Conservation (phyloP, 2,329 filamentous ascomycete genomes). For the Phoma herbarum region DNA sequence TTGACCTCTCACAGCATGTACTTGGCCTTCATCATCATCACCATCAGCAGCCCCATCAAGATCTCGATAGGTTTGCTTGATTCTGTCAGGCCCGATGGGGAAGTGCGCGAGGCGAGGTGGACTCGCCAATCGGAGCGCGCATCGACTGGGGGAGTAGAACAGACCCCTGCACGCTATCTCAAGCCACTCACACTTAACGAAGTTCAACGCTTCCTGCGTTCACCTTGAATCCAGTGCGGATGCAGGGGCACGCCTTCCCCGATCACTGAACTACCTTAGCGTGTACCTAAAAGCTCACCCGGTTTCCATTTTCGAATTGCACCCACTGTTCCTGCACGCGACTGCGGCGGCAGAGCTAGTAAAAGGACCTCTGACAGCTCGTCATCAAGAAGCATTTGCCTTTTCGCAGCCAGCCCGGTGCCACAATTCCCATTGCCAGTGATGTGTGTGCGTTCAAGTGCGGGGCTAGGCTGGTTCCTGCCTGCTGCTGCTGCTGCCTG, state of each 20-base stretch:
- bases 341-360: constrained; percentile 49
- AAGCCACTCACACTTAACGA: constrained; percentile 41
- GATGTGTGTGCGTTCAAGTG: constrained; percentile 28
- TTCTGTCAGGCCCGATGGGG: constrained; percentile 25
- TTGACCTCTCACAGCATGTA: constrained; percentile 8
- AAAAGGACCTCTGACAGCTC: constrained; percentile 38
- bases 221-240: constrained; percentile 36
- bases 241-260: constrained; percentile 45
- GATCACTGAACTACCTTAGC: constrained; percentile 36
- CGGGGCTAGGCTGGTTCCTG: constrained; percentile 29
- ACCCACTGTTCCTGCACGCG: constrained; percentile 39
- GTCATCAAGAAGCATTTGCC: constrained; percentile 38
- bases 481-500: constrained; percentile 24
- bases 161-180: constrained; percentile 33
- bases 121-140: constrained; percentile 48
- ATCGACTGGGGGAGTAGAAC: constrained; percentile 35
- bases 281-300: constrained; percentile 29
- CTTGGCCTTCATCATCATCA: constrained; percentile 21
- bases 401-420: constrained; percentile 28
- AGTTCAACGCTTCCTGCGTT: constrained; percentile 32
- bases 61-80: constrained; percentile 13
- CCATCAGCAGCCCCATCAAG: constrained; percentile 26
- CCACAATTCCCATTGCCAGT: constrained; percentile 25
- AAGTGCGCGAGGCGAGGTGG: constrained; percentile 27
- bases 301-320: constrained; percentile 24